These are phyloP conservation scores for Brettanomyces anomalus DNA, from an alignment of 805 yeast genomes.

Conservation along the genomic window DNA sequence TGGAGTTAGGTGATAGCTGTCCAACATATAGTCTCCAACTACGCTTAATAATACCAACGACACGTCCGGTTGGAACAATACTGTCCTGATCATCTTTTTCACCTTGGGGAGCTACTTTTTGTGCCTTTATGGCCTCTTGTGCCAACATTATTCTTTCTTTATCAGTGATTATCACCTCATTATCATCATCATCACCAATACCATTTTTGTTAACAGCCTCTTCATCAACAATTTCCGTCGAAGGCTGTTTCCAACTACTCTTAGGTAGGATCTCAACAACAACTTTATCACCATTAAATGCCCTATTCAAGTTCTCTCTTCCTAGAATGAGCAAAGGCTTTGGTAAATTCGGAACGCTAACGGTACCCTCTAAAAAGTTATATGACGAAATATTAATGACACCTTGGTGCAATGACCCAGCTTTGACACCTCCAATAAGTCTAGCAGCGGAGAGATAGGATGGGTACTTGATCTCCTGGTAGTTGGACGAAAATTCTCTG, in stretches of 20 bases:
- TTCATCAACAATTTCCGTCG: conserved; percentile 72
- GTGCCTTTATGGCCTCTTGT: conserved; percentile 65
- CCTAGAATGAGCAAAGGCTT: conserved; percentile 81
- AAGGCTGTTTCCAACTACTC: conserved; percentile 80
- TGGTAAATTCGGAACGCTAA: conserved; percentile 61
- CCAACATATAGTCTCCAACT: conserved; percentile 97
- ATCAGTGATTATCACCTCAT: conserved; percentile 45
- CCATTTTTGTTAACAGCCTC: conserved; percentile 51
- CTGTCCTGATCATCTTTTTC: conserved; percentile 32
- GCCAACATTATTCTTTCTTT: conserved; percentile 65
- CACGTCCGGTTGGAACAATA: conserved; percentile 85
- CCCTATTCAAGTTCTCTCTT: conserved; percentile 76
- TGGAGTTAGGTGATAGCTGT: conserved; percentile 73
- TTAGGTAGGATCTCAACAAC: conserved; percentile 85
- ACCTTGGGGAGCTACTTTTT: conserved; percentile 22
- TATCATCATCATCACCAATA: conserved; percentile 45
- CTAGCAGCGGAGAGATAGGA: conserved; percentile 76
- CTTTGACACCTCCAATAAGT: conserved; percentile 82
- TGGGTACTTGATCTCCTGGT: conserved; percentile 51
- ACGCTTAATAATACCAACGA: conserved; percentile 81
- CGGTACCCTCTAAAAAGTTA: conserved; percentile 81
- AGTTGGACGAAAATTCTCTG: conserved; percentile 29
- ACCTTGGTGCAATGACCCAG: conserved; percentile 85
- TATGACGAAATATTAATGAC: conserved; percentile 70
- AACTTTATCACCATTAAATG: conserved; percentile 87